Base-by-base conservation (phyloP, 2,329 filamentous ascomycete genomes). In the Aspergillus sp. region DNA sequence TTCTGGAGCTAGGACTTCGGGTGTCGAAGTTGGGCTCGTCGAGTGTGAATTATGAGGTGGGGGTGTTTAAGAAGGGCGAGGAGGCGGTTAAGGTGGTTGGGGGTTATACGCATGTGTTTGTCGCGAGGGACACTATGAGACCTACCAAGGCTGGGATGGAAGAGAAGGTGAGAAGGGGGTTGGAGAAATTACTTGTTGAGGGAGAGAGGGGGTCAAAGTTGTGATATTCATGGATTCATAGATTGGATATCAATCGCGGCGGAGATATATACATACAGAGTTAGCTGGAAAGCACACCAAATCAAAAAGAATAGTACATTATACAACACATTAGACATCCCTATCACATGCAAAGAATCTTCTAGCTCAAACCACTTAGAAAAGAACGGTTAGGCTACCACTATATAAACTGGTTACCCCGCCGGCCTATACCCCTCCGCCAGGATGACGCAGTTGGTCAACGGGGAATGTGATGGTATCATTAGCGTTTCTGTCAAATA, bases 21-120 rank as follows among this genome's bases (percentile, higher is more conserved):
- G 89, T 95, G 31, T 86, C 85, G 53, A 90, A 85, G 65, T 76
- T 97, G 6, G 90, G 90, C 4, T 86, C 81, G 54, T 89, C 87
- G 27, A 95, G 89, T 58, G 90, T 95, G 7, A 87, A 82, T 9
- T 97, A 95, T 60, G 91, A 97, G 62, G 81, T 95, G 46, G 93
- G 83, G 0, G 76, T 97, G 1, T 97, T 96, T 58, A 83, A 88
- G 61, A 76, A 79, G 47, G 88, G 85, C 0, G 71, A 83, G 2
- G 81, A 88, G 1, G 72, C 78, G 13, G 88, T 93, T 7, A 88
- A 86, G 61, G 88, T 89, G 8, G 89, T 95, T 1, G 90, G 90
- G 1, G 85, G 86, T 55, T 90, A 93, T 60, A 78, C 89, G 10
- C 90, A 95, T 62, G 88, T 95, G 8, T 95, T 91, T 69, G 86